Percentiles rank a stretch among this genome's conserved stretches.
Evolutionary conservation across 2,329 filamentous ascomycete species (phyloP).

Genomic region (Claviceps africana): DNA sequence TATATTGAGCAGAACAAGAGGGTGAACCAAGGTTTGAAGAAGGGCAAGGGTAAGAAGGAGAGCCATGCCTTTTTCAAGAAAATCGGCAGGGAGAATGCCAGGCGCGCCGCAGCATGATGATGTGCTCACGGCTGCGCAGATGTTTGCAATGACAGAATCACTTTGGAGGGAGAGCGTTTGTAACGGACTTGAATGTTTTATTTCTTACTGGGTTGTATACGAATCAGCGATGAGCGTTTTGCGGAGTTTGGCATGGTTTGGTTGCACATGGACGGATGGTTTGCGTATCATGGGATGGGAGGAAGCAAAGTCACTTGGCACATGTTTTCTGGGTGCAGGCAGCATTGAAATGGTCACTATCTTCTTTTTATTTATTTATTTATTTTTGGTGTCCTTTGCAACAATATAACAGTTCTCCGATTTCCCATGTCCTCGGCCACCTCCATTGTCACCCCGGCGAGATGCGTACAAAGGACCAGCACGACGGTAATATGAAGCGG

Average conservation of each 20-base stretch:
- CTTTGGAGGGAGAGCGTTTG: neutral
- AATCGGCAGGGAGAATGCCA: conserved; percentile 26
- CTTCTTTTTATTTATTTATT: too few species aligned
- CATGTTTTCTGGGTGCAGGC: too few species aligned
- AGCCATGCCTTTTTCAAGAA: conserved; percentile 28
- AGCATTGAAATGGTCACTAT: too few species aligned
- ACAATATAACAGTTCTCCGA: too few species aligned
- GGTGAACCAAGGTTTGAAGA: conserved; percentile 35
- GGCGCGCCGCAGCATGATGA: conserved; percentile 20
- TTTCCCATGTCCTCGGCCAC: too few species aligned
- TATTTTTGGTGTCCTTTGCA: too few species aligned
- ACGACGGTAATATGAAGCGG: too few species aligned
- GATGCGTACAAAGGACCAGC: too few species aligned
- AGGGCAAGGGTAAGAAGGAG: conserved; percentile 25
- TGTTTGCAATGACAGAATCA: neutral
- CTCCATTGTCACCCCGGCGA: too few species aligned
- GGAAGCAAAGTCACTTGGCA: neutral
- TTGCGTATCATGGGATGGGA: neutral
- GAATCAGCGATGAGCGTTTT: neutral
- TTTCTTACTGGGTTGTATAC: neutral
- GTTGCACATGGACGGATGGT: neutral
- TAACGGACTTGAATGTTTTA: neutral
- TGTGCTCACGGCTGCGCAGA: neutral
- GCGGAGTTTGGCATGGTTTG: neutral
- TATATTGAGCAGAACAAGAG: conserved; percentile 74